Evolutionary conservation across 75 land plant genomes (phyloP).

Genomic region (Isoetes taiwanensis): DNA sequence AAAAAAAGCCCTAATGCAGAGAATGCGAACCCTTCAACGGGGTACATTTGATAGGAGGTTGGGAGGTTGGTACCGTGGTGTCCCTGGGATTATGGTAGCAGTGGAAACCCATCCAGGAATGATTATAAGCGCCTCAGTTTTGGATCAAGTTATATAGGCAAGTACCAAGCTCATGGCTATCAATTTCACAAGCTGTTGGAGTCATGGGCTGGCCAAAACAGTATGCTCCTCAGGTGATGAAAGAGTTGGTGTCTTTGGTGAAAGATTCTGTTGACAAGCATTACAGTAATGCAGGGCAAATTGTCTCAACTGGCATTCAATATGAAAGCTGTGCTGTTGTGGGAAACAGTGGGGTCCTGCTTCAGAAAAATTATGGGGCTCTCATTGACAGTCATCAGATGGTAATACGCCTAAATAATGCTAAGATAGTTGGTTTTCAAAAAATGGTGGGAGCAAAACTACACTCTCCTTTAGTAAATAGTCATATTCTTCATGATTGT

Average conservation of each 20-base stretch:
- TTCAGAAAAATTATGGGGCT: slow-evolving; percentile 33
- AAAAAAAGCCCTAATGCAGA: too few relatives aligned
- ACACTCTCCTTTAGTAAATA: slow-evolving; percentile 60
- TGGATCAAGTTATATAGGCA: too few relatives aligned
- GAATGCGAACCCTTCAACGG: too few relatives aligned
- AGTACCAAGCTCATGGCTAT: too few relatives aligned
- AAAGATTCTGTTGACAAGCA: slow-evolving; percentile 34
- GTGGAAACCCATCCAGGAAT: too few relatives aligned
- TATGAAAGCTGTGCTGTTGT: slow-evolving; percentile 66
- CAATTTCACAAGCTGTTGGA: neutral
- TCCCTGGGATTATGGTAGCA: too few relatives aligned
- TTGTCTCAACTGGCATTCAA: neutral
- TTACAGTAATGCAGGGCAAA: too few relatives aligned
- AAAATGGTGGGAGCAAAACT: slow-evolving; percentile 53
- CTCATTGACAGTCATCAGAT: slow-evolving; percentile 63
- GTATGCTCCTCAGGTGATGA: slow-evolving; percentile 39
- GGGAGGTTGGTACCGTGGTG: too few relatives aligned
- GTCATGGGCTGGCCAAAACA: slow-evolving; percentile 13
- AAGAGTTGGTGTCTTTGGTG: slow-evolving; percentile 18
- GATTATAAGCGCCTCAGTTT: too few relatives aligned
- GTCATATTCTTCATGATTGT: slow-evolving; percentile 66
- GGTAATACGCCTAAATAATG: slow-evolving; percentile 80
- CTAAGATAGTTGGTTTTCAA: slow-evolving; percentile 29
- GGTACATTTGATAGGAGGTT: too few relatives aligned
- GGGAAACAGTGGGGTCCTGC: slow-evolving; percentile 81